Evolutionary conservation across 2,329 filamentous ascomycete species (phyloP).

Genomic region (Cladophialophora yegresii): DNA sequence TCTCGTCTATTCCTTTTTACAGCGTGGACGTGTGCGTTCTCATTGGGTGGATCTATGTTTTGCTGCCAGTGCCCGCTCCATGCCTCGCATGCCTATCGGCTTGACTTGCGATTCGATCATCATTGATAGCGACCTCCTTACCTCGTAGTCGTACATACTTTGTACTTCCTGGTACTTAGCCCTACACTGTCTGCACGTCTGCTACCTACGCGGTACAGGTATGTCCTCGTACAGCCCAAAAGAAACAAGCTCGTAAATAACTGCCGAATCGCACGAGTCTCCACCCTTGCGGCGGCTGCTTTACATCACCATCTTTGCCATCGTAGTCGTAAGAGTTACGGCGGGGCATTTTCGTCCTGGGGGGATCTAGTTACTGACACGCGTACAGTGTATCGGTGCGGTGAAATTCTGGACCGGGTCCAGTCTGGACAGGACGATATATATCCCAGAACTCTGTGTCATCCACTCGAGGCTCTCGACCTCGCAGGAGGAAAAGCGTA

Average conservation of each 20-base stretch:
- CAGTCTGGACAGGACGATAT: not conserved
- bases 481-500: too few species aligned
- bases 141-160: too few species aligned
- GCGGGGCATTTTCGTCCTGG: not conserved
- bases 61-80: too few species aligned
- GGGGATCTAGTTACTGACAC: not conserved
- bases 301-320: not conserved
- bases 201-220: not conserved
- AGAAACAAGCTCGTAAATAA: not conserved
- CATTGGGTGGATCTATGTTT: not conserved
- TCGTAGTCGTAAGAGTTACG: not conserved
- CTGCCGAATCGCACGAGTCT: not conserved
- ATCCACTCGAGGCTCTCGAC: not conserved
- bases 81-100: too few species aligned
- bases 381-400: not conserved
- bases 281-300: not conserved
- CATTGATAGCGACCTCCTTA: too few species aligned
- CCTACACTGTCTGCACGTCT: too few species aligned
- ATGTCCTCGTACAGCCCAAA: not conserved
- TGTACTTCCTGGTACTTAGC: too few species aligned
- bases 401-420: not conserved
- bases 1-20: not conserved
- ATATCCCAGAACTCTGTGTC: not conserved
- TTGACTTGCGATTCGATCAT: not conserved
- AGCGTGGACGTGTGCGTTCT: not conserved